Percentiles rank a stretch among this genome's conserved stretches.
Conservation (phyloP, 2,329 filamentous ascomycete species). For the Penicillium sp. region DNA sequence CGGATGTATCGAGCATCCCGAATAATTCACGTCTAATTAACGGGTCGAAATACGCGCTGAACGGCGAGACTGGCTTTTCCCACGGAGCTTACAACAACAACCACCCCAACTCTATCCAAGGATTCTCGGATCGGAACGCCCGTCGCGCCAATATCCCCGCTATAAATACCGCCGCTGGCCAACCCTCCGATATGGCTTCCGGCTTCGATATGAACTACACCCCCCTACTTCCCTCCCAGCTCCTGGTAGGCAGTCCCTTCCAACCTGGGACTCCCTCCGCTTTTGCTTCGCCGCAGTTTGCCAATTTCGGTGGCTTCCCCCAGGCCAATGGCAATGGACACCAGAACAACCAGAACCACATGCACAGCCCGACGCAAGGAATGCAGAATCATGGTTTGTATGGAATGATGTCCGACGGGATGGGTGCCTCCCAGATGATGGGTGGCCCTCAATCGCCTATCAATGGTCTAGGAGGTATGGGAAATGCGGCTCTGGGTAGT, state of each 20-base stretch:
- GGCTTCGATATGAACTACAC: slow-evolving; percentile 99
- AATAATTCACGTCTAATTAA: slow-evolving; percentile 63
- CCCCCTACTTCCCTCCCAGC: slow-evolving; percentile 86
- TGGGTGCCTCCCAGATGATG: slow-evolving; percentile 75
- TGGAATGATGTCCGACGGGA: slow-evolving; percentile 78
- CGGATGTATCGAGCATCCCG: slow-evolving; percentile 63
- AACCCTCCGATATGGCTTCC: slow-evolving; percentile 72
- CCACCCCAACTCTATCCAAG: slow-evolving; percentile 60
- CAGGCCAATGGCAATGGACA: slow-evolving; percentile 55
- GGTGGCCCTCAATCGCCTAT: slow-evolving; percentile 85
- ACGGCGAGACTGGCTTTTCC: slow-evolving; percentile 77
- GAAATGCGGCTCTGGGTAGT: slow-evolving; percentile 58
- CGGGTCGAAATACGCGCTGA: slow-evolving; percentile 69
- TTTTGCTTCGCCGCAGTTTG: slow-evolving; percentile 89
- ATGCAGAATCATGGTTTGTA: slow-evolving; percentile 72
- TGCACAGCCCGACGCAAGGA: slow-evolving; percentile 73
- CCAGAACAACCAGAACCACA: slow-evolving; percentile 58
- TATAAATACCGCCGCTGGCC: slow-evolving; percentile 76
- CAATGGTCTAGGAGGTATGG: slow-evolving; percentile 66
- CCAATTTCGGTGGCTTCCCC: slow-evolving; percentile 76
- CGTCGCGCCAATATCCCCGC: slow-evolving; percentile 80
- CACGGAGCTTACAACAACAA: slow-evolving; percentile 90
- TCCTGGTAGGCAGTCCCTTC: slow-evolving; percentile 93
- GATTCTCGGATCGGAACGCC: slow-evolving; percentile 83
- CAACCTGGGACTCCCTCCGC: slow-evolving; percentile 89